Evolutionary conservation across 2,329 filamentous ascomycete species (phyloP), one percentile per base, ranked within the genome.

Genomic region (Colletotrichum sojae): DNA sequence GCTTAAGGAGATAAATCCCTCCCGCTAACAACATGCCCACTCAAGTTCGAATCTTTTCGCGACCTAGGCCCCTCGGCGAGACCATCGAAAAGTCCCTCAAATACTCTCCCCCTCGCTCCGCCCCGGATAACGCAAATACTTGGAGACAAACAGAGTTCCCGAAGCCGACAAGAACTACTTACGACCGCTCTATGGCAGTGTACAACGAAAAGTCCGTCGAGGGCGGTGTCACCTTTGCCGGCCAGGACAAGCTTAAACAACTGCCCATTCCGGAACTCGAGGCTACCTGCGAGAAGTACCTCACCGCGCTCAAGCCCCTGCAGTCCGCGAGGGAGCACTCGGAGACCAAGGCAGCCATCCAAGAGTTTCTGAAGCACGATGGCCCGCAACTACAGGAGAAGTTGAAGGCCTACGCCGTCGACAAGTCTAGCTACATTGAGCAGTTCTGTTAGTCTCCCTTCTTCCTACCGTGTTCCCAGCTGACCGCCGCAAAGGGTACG

Each of bases 341-440:
- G 56, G 94, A 98, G 69, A 97, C 93, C 0, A 89, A 88, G 74
- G 87, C 91, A 70, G 94, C 95, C 0, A 91, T 97, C 0, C 85
- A 91, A 12, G 94, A 97, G 36, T 98, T 98, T 73, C 81, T 98
- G 48, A 90, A 88, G 73, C 84, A 86, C 0, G 95, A 98, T 71
- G 96, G 96, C 0, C 93, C 92, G 0, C 90, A 92, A 53, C 82
- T 99, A 55, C 95, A 99, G 78, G 94, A 96, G 70, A 95, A 92
- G 79, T 82, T 98, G 65, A 96, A 95, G 83, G 90, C 91, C 75
- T 99, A 98, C 83, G 95, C 96, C 9, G 90, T 90, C 56, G 94
- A 92, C 52, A 95, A 95, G 82, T 94, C 94, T 45, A 98, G 95
- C 81, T 99, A 98, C 78, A 98, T 99, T 75, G 96, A 98, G 78